Base-by-base conservation (phyloP, 108 stramenopile species). In the Ochromonas danica region DNA sequence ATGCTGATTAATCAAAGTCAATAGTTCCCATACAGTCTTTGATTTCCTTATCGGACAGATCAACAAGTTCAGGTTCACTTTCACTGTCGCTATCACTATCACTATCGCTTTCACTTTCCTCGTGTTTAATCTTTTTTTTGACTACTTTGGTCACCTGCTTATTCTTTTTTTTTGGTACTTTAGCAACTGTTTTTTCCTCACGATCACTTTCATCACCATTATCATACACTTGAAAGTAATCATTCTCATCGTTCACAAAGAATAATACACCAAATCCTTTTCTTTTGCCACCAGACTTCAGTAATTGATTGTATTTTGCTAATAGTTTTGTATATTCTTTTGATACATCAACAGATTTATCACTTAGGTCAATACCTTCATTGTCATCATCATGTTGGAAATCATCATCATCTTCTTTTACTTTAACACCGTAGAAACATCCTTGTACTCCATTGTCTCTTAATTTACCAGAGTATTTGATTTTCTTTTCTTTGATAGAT, bases 391-490 rank as follows among this genome's bases (percentile, higher is more conserved):
- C 67, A 70, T 42, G 14, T 14, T 70, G 14, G 14, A 6, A 14
- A 70, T 40, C 67, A 40, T 40, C 40, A 22, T 70, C 41, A 38
- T 70, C 41, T 14, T 40, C 41, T 14, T 22, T 6, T 42, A 70
- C 6, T 70, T 70, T 70, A 6, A 70, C 41, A 70, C 22, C 22
- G 22, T 14, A 40, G 22, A 14, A 70, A 42, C 67, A 70, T 70
- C 67, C 67, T 22, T 42, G 67, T 22, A 70, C 67, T 38, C 67
- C 67, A 70, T 70, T 22, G 14, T 14, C 22, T 42, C 67, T 38
- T 6, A 14, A 70, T 22, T 42, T 70, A 40, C 22, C 14, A 14
- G 36, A 40, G 22, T 70, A 70, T 38, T 6, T 14, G 22, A 70
- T 40, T 14, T 22, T 22, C 6, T 70, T 70, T 38, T 70, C 67